These are phyloP conservation scores for Penicillium sp. DNA, from an alignment of 2,329 filamentous ascomycete species.

Conservation along the genomic window DNA sequence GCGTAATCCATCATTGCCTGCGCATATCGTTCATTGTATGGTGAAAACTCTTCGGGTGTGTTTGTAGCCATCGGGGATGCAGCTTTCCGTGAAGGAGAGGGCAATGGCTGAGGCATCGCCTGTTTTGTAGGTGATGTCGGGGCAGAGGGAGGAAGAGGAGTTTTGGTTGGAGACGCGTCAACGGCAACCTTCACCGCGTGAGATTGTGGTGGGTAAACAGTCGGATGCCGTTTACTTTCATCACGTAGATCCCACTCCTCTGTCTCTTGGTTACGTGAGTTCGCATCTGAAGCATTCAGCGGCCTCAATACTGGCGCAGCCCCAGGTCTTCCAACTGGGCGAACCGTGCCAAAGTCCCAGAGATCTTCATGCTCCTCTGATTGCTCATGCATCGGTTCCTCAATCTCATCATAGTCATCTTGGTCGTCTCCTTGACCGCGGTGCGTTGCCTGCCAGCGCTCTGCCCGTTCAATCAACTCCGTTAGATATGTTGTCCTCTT, in stretches of 20 bases:
- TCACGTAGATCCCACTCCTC: conserved; percentile 32
- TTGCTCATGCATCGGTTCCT: conserved; percentile 36
- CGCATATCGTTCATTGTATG: conserved; percentile 11
- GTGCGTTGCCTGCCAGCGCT: conserved; percentile 71
- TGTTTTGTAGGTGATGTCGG: conserved; percentile 54
- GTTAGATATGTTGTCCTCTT: conserved; percentile 97
- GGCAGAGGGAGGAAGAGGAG: conserved; percentile 47
- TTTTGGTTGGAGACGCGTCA: conserved; percentile 53
- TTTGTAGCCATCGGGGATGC: conserved; percentile 42
- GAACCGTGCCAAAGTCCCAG: conserved; percentile 97
- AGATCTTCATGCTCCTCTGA: conserved; percentile 67
- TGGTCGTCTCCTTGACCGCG: conserved; percentile 65
- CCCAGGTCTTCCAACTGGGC: conserved; percentile 62
- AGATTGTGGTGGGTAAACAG: conserved; percentile 49
- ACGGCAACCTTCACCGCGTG: conserved; percentile 45
- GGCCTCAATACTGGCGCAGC: conserved; percentile 56
- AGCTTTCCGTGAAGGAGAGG: conserved; percentile 43
- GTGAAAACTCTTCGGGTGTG: conserved; percentile 28
- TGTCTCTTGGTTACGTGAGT: conserved; percentile 58
- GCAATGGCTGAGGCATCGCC: conserved; percentile 48
- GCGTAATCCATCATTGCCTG: conserved; percentile 10
- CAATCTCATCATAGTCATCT: conserved; percentile 55
- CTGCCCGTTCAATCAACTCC: conserved; percentile 86
- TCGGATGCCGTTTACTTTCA: conserved; percentile 26
- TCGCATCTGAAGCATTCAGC: conserved; percentile 77